Evolutionary conservation across 805 yeast genomes (phyloP).

Genomic region (Teunomyces atbi): DNA sequence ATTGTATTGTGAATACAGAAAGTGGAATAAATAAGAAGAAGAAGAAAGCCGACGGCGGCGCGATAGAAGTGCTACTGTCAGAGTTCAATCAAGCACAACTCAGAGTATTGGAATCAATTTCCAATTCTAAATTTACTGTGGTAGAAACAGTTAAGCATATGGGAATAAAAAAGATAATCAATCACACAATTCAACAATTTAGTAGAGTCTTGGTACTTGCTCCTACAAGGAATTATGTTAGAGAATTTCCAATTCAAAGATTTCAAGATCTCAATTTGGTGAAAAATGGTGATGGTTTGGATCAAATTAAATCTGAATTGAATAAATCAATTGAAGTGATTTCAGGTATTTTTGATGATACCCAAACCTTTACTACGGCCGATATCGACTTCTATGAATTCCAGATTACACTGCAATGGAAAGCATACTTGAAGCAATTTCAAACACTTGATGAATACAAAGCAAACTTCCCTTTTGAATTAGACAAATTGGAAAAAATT

Average conservation of each 20-base stretch:
- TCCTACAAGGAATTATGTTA: slow-evolving; percentile 11
- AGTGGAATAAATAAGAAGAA: not conserved
- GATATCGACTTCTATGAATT: slow-evolving; percentile 9
- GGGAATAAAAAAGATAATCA: slow-evolving; percentile 8
- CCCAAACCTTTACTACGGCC: slow-evolving; percentile 10
- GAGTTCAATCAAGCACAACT: not conserved
- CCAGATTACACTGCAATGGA: slow-evolving; percentile 10
- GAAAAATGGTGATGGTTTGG: slow-evolving; percentile 8
- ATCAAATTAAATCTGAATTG: not conserved
- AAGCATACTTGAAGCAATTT: slow-evolving; percentile 2
- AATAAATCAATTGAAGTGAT: slow-evolving; percentile 15
- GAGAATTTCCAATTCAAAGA: slow-evolving; percentile 3
- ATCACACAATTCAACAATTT: slow-evolving; percentile 3
- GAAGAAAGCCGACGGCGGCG: not conserved
- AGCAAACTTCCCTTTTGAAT: slow-evolving; percentile 9
- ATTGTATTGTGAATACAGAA: not conserved
- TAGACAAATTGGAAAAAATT: not conserved
- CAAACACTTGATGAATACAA: not conserved
- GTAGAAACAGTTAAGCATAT: slow-evolving; percentile 11
- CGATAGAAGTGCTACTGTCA: not conserved
- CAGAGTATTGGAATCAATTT: not conserved
- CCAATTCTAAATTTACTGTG: slow-evolving; percentile 5
- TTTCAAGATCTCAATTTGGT: slow-evolving; percentile 3
- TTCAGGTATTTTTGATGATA: slow-evolving; percentile 31
- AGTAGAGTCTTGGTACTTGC: slow-evolving; percentile 14